These are phyloP conservation scores for Areca catechu DNA, from an alignment of 176 grass and related monocot genomes.

Conservation along the genomic window DNA sequence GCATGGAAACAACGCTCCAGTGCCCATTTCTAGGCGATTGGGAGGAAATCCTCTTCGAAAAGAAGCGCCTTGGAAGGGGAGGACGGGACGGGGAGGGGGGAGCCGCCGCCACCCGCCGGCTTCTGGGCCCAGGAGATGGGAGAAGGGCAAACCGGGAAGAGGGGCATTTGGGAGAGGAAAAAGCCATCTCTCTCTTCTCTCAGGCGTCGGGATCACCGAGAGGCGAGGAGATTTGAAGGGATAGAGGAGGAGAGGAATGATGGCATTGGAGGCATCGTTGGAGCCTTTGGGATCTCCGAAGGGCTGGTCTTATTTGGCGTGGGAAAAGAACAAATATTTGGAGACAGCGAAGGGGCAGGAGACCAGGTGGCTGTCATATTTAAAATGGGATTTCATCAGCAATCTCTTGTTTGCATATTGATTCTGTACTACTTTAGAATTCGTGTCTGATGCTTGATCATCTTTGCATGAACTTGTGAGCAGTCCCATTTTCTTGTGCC, in stretches of 20 bases:
- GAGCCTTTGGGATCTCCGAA: slow-evolving; percentile 37
- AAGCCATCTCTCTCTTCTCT: slow-evolving; percentile 19
- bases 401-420: no score
- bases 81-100: not conserved
- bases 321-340: no score
- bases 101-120: not conserved
- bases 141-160: not conserved
- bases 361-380: no score
- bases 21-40: not conserved
- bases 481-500: no score
- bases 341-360: no score
- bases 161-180: slow-evolving; percentile 35
- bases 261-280: slow-evolving; percentile 47
- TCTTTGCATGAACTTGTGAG: no score
- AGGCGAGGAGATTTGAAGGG: not conserved
- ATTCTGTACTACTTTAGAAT: no score
- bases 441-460: no score
- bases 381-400: no score
- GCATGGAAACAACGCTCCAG: slow-evolving; percentile 4
- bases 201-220: slow-evolving; percentile 33
- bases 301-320: not conserved
- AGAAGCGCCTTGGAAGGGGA: slow-evolving; percentile 5
- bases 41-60: not conserved
- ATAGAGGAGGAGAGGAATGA: not conserved
- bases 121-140: no score